Evolutionary conservation across 345 rosid species (phyloP), one percentile per base, ranked within the genome.

Genomic region (Firmiana major): DNA sequence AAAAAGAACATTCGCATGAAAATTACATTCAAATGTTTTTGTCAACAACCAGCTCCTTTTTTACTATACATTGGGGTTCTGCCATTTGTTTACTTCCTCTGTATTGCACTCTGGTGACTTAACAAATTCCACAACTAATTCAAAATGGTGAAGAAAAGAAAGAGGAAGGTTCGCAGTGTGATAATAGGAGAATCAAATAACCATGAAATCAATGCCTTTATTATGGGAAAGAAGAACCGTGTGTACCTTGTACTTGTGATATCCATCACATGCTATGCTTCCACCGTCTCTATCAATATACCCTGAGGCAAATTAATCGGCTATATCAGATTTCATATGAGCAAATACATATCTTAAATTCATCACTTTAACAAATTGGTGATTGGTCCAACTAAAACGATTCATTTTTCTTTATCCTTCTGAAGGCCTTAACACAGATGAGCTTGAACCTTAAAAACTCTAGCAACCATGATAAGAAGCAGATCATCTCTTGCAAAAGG

Each of bases 161-260:
- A 31, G 34, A 36, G 17, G 22, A 2, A 3, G 65, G 12, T 60
- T 62, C 10, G 66, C n/a, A 28, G 7, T 15, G 6, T 38, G 46
- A 17, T 0, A 8, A 34, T 1, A 64, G 13, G 21, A 64, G 34
- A 31, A 31, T 31, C 34, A 31, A 31, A 31, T n/a, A 68, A 68
- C 43, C 26, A 16, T 17, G 34, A 21, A 42, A 38, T 38, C 71
- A 67, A 11, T n/a, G 8, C 34, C 72, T 24, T 48, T 1, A 24
- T 24, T 21, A 48, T 12, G 4, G 6, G 9, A 16, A 42, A 38
- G 9, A 26, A 72, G 9, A 19, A 13, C 7, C 0, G 19, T 59
- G 12, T 11, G 31, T 48, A 89, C 91, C 88, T 87, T 89, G 82
- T 85, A 89, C 51, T 85, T 87, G 76, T 86, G 88, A 76, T 89